Conservation (phyloP, 164 flowering plant genomes). For the Saururus chinensis region DNA sequence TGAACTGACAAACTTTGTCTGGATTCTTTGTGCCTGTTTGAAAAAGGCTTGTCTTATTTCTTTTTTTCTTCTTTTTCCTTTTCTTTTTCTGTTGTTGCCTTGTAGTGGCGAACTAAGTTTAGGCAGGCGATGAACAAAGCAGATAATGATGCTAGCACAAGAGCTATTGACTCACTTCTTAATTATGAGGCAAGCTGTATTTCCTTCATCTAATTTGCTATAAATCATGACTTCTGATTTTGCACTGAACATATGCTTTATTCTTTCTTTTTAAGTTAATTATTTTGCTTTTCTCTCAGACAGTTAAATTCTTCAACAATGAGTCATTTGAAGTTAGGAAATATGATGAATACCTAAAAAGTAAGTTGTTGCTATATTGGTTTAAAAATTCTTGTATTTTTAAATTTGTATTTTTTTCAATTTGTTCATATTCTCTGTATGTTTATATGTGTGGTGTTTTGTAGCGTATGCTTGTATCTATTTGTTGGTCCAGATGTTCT, state of each 20-base stretch:
- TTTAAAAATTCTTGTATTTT: not conserved
- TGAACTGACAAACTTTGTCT: not conserved
- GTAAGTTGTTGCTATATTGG: conserved; percentile 36
- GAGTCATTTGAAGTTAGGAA: conserved; percentile 77
- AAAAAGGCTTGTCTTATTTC: not conserved
- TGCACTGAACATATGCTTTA: not conserved
- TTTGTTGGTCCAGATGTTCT: too few relatives aligned
- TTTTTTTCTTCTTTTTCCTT: not conserved
- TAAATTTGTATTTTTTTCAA: too few relatives aligned
- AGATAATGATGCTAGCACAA: conserved; percentile 95
- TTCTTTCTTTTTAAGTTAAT: not conserved
- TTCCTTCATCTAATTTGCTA: not conserved
- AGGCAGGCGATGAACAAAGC: conserved; percentile 98
- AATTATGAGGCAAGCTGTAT: conserved; percentile 73
- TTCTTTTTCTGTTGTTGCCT: conserved; percentile 1
- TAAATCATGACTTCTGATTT: not conserved
- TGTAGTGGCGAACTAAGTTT: conserved; percentile 96
- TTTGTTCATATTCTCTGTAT: too few relatives aligned
- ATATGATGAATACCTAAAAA: conserved; percentile 70
- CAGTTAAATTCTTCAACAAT: conserved; percentile 96
- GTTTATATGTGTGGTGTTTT: too few relatives aligned
- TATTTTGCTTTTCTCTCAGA: conserved; percentile 29
- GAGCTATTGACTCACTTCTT: conserved; percentile 91
- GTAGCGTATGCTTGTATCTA: too few relatives aligned
- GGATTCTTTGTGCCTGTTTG: not conserved